phyloP scores from a whole-genome alignment of 2,329 filamentous ascomycete species.

The Cordyceps pruinosa region DNA sequence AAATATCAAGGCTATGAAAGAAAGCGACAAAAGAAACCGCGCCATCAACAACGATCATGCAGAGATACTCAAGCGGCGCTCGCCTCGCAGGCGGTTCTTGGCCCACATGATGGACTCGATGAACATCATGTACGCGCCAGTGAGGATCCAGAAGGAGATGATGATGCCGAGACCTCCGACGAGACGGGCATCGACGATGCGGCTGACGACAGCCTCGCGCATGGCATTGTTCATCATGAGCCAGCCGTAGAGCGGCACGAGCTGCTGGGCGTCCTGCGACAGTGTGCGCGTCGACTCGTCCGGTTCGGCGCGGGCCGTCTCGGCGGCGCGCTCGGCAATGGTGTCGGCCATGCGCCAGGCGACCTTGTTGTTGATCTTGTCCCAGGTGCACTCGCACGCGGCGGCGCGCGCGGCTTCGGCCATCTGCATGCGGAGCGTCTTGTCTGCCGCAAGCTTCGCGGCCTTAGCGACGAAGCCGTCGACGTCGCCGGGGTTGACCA shows the following conservation, averaged over 20 bases:
- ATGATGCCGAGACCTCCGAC: conserved; percentile 40
- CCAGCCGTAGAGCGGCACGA: conserved; percentile 39
- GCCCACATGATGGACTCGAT: conserved; percentile 38
- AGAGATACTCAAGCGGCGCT: conserved; percentile 18
- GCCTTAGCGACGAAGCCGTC: conserved; percentile 50
- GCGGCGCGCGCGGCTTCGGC: conserved; percentile 42
- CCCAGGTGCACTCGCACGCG: conserved; percentile 61
- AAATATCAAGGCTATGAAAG: background rate
- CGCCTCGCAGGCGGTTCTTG: conserved; percentile 27
- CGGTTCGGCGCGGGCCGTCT: conserved; percentile 17
- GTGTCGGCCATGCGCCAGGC: conserved; percentile 55
- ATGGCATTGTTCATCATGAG: conserved; percentile 34
- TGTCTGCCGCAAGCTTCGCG: conserved; percentile 40
- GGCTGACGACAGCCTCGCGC: conserved; percentile 27
- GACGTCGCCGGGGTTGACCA: conserved; percentile 54
- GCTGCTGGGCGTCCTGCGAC: conserved; percentile 22
- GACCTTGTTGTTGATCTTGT: conserved; percentile 63
- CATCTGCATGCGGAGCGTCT: conserved; percentile 38
- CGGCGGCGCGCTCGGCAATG: conserved; percentile 40
- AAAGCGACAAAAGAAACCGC: background rate
- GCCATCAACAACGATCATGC: background rate
- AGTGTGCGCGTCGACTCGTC: conserved; percentile 14
- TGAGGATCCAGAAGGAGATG: conserved; percentile 41
- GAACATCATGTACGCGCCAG: conserved; percentile 42
- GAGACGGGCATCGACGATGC: conserved; percentile 38